These are phyloP conservation scores for Tulasnella sp. DNA, from an alignment of 768 basidiomycete genomes.

Conservation along the genomic window DNA sequence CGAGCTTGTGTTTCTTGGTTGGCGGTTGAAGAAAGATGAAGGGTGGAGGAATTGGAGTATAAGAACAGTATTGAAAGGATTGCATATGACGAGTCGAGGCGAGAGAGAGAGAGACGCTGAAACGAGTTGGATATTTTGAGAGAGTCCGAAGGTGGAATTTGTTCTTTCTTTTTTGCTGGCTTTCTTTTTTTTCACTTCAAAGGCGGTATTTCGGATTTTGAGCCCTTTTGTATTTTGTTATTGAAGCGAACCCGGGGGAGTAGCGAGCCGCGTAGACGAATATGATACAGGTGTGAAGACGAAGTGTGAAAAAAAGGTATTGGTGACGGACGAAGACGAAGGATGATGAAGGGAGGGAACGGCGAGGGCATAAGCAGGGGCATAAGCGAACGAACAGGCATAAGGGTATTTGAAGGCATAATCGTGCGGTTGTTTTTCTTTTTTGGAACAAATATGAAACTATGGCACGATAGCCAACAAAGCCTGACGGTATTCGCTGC, in stretches of 20 bases:
- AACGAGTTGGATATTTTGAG: not conserved
- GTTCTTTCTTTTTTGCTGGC: not conserved
- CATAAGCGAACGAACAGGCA: slow-evolving; percentile 6
- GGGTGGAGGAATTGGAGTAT: slow-evolving; percentile 25
- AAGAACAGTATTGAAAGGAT: slow-evolving; percentile 27
- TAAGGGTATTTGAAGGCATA: not conserved
- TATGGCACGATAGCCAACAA: slow-evolving; percentile 33
- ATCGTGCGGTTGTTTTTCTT: not conserved
- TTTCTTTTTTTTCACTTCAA: slow-evolving; percentile 1
- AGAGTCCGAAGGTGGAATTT: not conserved
- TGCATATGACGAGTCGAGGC: slow-evolving; percentile 30
- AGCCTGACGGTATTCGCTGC: slow-evolving; percentile 27
- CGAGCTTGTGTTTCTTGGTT: slow-evolving; percentile 17
- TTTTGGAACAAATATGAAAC: not conserved
- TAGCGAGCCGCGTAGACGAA: slow-evolving; percentile 26
- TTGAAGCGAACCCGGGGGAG: slow-evolving; percentile 13
- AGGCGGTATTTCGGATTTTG: slow-evolving; percentile 23
- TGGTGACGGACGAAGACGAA: slow-evolving; percentile 29
- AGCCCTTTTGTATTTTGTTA: slow-evolving; percentile 9
- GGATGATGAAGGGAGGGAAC: not conserved
- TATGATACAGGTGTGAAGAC: slow-evolving; percentile 67
- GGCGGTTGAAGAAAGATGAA: not conserved
- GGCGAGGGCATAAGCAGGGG: not conserved
- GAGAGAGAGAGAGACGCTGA: slow-evolving; percentile 3
- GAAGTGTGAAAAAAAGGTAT: slow-evolving; percentile 7